These are phyloP conservation scores for Aspergillus sclerotialis DNA, from an alignment of 2,329 filamentous ascomycete genomes.

Conservation along the genomic window DNA sequence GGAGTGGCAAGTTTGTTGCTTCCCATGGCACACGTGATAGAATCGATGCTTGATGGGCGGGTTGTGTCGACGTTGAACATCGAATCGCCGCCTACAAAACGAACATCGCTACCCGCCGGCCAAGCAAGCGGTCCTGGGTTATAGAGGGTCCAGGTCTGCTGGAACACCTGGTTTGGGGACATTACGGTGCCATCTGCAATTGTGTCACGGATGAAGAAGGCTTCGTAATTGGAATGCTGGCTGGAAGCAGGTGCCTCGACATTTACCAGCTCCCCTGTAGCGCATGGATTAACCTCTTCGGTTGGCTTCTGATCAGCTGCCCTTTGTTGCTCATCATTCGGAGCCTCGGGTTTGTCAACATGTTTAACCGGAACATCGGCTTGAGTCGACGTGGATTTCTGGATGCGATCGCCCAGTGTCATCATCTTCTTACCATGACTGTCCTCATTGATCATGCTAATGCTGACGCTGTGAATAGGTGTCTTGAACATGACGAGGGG, in stretches of 20 bases:
- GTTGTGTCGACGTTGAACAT: constrained; percentile 86
- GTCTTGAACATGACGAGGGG: constrained; percentile 96
- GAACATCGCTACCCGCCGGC: constrained; percentile 84
- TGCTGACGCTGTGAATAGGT: constrained; percentile 77
- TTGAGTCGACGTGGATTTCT: constrained; percentile 35
- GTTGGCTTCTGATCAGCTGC: constrained; percentile 27
- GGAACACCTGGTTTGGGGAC: constrained; percentile 64
- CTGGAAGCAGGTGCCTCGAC: constrained; percentile 28
- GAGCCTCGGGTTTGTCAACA: too few relatives aligned
- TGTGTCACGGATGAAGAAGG: constrained; percentile 69
- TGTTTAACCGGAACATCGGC: constrained; percentile 44
- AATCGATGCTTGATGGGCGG: constrained; percentile 68
- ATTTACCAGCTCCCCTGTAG: constrained; percentile 14
- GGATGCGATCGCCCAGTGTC: constrained; percentile 62
- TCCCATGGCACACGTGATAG: constrained; percentile 72
- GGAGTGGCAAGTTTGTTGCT: constrained; percentile 67
- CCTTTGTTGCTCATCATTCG: constrained; percentile 1
- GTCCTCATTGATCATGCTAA: constrained; percentile 77
- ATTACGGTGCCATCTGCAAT: constrained; percentile 71
- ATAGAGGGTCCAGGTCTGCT: constrained; percentile 84
- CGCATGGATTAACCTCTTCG: constrained; percentile 30
- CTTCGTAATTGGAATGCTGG: constrained; percentile 37
- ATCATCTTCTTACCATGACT: constrained; percentile 57
- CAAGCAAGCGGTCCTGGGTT: constrained; percentile 74
- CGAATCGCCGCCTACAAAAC: constrained; percentile 88